Conservation (phyloP, 345 rosid genomes). For the Ceriops decandra region DNA sequence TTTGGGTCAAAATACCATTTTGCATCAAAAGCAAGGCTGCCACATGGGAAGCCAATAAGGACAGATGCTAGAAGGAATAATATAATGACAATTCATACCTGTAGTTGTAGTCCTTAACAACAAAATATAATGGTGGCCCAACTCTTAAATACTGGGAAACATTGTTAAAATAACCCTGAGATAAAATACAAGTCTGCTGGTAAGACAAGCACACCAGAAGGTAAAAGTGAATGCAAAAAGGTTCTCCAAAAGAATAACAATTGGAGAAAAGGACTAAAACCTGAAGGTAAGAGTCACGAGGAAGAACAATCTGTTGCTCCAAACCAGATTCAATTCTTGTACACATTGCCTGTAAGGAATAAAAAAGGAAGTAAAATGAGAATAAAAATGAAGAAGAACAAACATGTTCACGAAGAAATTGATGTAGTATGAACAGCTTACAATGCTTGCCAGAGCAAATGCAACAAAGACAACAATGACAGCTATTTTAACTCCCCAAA, state of each 20-base stretch:
- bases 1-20: no score
- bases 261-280: conserved; percentile 28
- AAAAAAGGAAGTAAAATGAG: neutral
- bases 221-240: neutral
- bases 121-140: conserved; percentile 93
- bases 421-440: conserved; percentile 39
- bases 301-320: conserved; percentile 97
- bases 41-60: no score
- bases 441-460: conserved; percentile 75
- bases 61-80: neutral
- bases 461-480: conserved; percentile 71
- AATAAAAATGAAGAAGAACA: neutral
- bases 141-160: conserved; percentile 74
- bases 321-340: conserved; percentile 88
- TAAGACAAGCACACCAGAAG: neutral
- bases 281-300: conserved; percentile 95
- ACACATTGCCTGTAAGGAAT: conserved; percentile 55
- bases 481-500: conserved; percentile 71
- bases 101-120: conserved; percentile 83
- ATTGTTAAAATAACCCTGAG: conserved; percentile 83
- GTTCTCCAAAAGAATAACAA: neutral
- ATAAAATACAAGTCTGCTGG: neutral
- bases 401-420: neutral
- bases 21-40: no score
- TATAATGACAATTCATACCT: conserved; percentile 40